A percentile compares a stretch with the other conserved stretches of the same genome.
phyloP scores from a whole-genome alignment of 305 asterid genomes.

The Solanum aculeatissimum region DNA sequence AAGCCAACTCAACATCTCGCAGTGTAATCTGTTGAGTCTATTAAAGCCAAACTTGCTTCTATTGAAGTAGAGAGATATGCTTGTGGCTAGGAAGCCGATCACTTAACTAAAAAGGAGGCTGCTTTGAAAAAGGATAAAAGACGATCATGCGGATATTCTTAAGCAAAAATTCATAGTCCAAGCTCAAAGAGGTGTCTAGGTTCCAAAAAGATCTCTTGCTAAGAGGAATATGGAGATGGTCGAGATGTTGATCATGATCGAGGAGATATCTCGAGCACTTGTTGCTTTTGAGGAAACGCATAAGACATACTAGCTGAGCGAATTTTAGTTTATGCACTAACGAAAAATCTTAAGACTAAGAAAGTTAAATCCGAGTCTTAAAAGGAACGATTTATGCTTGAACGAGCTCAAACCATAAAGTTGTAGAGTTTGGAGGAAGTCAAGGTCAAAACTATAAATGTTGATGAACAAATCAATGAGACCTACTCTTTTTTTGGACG shows the following conservation, averaged over 20 bases:
- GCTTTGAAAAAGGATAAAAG: not conserved
- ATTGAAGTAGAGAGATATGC: too few relatives aligned
- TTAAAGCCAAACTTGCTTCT: not conserved
- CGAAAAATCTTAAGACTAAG: not conserved
- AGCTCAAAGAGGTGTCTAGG: not conserved
- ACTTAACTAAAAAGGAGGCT: not conserved
- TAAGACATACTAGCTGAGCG: not conserved
- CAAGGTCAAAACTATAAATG: not conserved
- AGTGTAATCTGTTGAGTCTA: not conserved
- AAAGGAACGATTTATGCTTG: not conserved
- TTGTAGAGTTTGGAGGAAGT: not conserved
- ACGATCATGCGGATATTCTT: not conserved
- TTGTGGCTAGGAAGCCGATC: too few relatives aligned
- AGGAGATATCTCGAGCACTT: not conserved
- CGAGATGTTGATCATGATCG: not conserved
- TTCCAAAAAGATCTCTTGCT: not conserved
- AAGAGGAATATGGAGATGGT: not conserved
- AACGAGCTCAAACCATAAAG: not conserved
- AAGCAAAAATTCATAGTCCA: not conserved
- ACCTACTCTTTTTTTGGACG: not conserved
- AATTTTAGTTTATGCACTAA: not conserved
- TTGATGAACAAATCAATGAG: not conserved
- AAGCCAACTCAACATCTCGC: not conserved
- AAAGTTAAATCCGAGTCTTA: not conserved
- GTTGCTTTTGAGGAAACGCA: not conserved